phyloP scores from a whole-genome alignment of 2,329 filamentous ascomycete genomes.

The Claviceps paspali region DNA sequence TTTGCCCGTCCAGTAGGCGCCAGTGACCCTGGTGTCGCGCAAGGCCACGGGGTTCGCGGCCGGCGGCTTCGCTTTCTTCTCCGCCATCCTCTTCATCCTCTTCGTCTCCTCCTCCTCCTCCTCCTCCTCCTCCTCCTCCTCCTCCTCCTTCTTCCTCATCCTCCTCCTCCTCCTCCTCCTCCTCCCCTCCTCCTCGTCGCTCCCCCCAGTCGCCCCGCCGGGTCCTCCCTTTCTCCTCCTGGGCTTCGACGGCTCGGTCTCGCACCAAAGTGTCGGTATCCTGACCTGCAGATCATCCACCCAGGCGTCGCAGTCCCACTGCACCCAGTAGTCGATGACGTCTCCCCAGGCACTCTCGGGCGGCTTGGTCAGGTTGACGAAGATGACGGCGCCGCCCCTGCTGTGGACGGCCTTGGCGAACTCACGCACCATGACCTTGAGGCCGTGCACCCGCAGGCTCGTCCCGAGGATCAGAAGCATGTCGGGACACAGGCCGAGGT shows the following conservation, averaged over 20 bases:
- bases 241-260: slow-evolving; percentile 30
- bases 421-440: slow-evolving; percentile 55
- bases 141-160: slow-evolving; percentile 19
- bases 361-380: slow-evolving; percentile 59
- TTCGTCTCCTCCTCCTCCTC: slow-evolving; percentile 17
- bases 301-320: slow-evolving; percentile 64
- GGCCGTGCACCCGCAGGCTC: slow-evolving; percentile 53
- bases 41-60: slow-evolving; percentile 25
- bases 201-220: slow-evolving; percentile 10
- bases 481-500: slow-evolving; percentile 48
- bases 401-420: slow-evolving; percentile 58
- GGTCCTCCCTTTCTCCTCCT: slow-evolving; percentile 22
- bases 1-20: slow-evolving; percentile 28
- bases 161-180: too few relatives aligned
- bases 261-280: slow-evolving; percentile 44
- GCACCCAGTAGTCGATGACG: slow-evolving; percentile 57
- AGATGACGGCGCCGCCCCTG: slow-evolving; percentile 52
- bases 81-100: slow-evolving; percentile 23
- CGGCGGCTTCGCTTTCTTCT: slow-evolving; percentile 16
- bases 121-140: slow-evolving; percentile 9
- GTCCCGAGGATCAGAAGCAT: slow-evolving; percentile 57
- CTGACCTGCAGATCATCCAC: slow-evolving; percentile 45
- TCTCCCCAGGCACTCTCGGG: slow-evolving; percentile 59
- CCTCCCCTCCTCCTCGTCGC: too few relatives aligned
- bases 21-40: slow-evolving; percentile 30